A percentile compares a stretch with the other conserved stretches of the same genome.
Conservation (phyloP, 106 monocot species). For the Phalaenopsis equestris region DNA sequence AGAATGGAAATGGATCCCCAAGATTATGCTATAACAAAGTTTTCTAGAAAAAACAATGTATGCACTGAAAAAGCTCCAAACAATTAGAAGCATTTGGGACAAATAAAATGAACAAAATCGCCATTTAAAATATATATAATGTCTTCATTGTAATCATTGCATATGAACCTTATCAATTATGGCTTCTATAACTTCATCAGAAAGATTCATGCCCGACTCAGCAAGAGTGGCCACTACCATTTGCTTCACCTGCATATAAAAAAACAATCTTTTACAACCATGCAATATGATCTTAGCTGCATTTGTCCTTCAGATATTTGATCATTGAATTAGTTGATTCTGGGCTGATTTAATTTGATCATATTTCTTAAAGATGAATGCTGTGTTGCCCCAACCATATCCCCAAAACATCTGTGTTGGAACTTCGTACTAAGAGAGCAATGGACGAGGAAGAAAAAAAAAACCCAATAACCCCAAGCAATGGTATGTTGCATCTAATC, state of each 20-base stretch:
- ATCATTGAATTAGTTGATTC: not conserved
- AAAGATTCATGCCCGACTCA: constrained; percentile 99
- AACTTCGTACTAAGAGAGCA: not conserved
- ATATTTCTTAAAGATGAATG: no score
- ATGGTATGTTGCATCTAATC: no score
- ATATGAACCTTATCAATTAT: constrained; percentile 84
- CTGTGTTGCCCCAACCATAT: not conserved
- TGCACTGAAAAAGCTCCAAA: not conserved
- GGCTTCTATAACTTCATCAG: constrained; percentile 93
- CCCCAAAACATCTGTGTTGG: not conserved
- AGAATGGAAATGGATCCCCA: not conserved
- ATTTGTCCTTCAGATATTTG: not conserved
- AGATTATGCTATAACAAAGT: not conserved
- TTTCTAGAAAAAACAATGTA: not conserved
- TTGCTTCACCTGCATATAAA: constrained; percentile 68
- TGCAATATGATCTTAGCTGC: not conserved
- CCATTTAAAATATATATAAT: not conserved
- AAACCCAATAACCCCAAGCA: not conserved
- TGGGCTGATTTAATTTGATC: not conserved
- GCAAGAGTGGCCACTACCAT: constrained; percentile 99
- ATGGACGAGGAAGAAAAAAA: not conserved
- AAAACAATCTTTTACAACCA: not conserved
- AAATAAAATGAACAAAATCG: not conserved
- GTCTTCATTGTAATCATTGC: not conserved
- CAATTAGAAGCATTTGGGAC: not conserved